Evolutionary conservation across 1,284 basidiomycete genomes (phyloP), one percentile per base, ranked within the genome.

Genomic region (Sporisorium iseilematis-ciliati): DNA sequence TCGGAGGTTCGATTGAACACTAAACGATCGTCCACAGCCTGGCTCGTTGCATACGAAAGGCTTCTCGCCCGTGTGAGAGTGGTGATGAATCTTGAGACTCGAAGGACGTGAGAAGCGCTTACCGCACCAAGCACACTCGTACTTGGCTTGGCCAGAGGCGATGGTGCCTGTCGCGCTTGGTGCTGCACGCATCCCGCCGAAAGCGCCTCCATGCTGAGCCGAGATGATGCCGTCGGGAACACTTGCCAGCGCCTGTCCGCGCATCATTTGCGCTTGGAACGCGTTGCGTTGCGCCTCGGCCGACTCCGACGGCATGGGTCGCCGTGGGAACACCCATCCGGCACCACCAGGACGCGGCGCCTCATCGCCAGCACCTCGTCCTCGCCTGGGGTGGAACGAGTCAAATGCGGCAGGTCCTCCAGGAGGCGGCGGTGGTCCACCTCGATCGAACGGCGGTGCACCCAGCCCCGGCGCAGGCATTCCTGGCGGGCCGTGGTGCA

Each of bases 31-130:
- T n/a, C 82, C 80, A 48, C 83, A 84, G 3, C 79, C 79, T 2
- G 79, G 78, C 35, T 73, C 72, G 43, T 78, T 74, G 67, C 82
- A 84, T 8, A 78, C 76, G 48, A 76, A 84, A 14, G 82, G 82
- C 63, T 84, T 84, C 42, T 84, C 82, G 8, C 82, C 82, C 2
- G 82, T 84, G 63, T 84, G 82, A 23, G 80, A 82, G 56, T 83
- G 79, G 25, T 79, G 77, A 51, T 84, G 82, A n/a, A 82, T 84
- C 43, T 79, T 79, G 45, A 84, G 69, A 23, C 80, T 82, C 14
- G 81, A 83, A 4, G 82, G 82, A 2, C 82, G 67, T 10, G 78
- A 78, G 63, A 84, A 84, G 31, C 81, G 79, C 61, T 84, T 84
- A 23, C 72, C 72, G 54, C 82, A 84, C 75, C 74, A 80, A 0